These are phyloP conservation scores for Kockovaella imperatae DNA, from an alignment of 768 basidiomycete species.

Conservation along the genomic window DNA sequence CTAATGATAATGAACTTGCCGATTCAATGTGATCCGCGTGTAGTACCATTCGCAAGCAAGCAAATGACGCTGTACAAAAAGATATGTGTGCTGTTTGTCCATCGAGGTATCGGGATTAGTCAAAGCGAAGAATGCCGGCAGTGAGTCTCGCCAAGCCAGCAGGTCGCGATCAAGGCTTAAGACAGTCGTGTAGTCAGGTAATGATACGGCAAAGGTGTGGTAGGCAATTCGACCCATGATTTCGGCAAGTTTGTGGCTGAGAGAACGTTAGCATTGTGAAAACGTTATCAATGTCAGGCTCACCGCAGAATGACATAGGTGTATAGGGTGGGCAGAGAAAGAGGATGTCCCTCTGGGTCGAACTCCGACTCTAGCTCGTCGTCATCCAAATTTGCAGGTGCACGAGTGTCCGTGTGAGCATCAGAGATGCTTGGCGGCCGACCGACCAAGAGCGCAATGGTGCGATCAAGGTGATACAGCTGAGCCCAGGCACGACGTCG, in stretches of 20 bases:
- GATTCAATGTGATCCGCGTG: slow-evolving; percentile 43
- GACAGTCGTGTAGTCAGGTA: slow-evolving; percentile 45
- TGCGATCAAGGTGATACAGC: slow-evolving; percentile 45
- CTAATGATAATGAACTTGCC: slow-evolving; percentile 23
- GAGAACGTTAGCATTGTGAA: too few species aligned
- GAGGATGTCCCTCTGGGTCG: slow-evolving; percentile 42
- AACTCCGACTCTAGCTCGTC: slow-evolving; percentile 3
- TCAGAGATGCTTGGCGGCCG: slow-evolving; percentile 44
- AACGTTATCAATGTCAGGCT: neutral
- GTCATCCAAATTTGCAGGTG: slow-evolving; percentile 6
- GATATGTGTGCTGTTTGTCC: slow-evolving; percentile 41
- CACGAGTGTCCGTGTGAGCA: slow-evolving; percentile 45
- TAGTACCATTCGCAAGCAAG: slow-evolving; percentile 46
- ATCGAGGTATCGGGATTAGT: slow-evolving; percentile 40
- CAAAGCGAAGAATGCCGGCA: slow-evolving; percentile 37
- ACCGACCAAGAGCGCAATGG: slow-evolving; percentile 44
- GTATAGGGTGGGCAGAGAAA: slow-evolving; percentile 43
- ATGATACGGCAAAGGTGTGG: slow-evolving; percentile 45
- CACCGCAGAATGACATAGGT: slow-evolving; percentile 44
- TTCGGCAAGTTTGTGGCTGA: slow-evolving; percentile 41
- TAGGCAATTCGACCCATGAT: slow-evolving; percentile 46
- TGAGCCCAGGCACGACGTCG: slow-evolving; percentile 44
- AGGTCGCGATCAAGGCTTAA: slow-evolving; percentile 45
- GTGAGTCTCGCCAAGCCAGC: slow-evolving; percentile 36
- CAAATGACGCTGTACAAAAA: slow-evolving; percentile 45